These are phyloP conservation scores for Apiospora marii DNA, from an alignment of 2,329 filamentous ascomycete species.

Conservation along the genomic window DNA sequence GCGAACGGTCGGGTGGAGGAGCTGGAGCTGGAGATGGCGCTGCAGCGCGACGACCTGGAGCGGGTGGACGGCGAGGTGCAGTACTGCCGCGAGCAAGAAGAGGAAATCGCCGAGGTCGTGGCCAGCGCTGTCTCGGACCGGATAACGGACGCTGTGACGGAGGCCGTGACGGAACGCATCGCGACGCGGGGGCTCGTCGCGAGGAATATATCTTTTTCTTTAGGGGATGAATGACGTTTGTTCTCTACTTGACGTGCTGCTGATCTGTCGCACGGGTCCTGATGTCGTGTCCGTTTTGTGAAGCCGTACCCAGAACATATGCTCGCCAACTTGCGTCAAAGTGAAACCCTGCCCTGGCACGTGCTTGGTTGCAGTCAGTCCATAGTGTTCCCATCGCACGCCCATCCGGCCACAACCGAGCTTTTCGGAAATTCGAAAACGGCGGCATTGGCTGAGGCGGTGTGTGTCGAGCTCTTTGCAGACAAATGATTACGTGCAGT, in stretches of 20 bases:
- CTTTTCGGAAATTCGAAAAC: too few relatives aligned
- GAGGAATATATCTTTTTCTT: slow-evolving; percentile 10
- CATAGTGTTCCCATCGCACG: too few relatives aligned
- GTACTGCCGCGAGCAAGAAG: slow-evolving; percentile 8
- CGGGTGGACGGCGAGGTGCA: not conserved
- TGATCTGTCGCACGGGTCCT: too few relatives aligned
- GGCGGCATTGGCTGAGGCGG: too few relatives aligned
- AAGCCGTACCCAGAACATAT: too few relatives aligned
- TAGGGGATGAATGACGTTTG: slow-evolving; percentile 3
- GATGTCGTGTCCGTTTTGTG: too few relatives aligned
- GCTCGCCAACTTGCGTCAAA: too few relatives aligned
- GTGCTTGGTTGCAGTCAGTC: too few relatives aligned
- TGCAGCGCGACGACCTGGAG: not conserved
- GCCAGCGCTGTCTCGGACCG: not conserved
- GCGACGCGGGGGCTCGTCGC: not conserved
- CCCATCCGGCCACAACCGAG: too few relatives aligned
- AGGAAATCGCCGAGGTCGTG: not conserved
- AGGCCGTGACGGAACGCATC: not conserved
- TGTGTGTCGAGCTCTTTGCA: too few relatives aligned
- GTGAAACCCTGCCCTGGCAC: too few relatives aligned
- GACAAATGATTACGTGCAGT: too few relatives aligned
- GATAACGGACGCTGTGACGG: not conserved
- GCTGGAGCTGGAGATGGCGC: slow-evolving; percentile 6
- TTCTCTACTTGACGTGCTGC: not conserved
- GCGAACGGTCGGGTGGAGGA: not conserved